Percentiles rank a stretch among this genome's conserved stretches.
phyloP scores from a whole-genome alignment of 2,329 filamentous ascomycete genomes.

The Pseudonectria buxi region DNA sequence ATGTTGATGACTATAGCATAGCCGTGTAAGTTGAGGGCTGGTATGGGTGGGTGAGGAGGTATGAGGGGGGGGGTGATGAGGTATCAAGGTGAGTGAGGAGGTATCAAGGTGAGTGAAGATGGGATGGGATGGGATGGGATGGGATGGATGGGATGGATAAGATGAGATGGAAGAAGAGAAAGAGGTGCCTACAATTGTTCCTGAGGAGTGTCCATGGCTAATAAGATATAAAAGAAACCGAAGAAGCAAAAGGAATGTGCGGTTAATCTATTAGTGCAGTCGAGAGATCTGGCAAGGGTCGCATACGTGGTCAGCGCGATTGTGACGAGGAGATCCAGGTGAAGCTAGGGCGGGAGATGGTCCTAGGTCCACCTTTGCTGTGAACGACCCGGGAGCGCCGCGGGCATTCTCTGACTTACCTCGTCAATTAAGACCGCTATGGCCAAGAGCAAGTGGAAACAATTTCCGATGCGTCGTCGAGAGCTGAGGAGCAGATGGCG shows the following conservation, averaged over 20 bases:
- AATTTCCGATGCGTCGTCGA: conserved; percentile 24
- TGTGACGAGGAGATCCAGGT: conserved; percentile 15
- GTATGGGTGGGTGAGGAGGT: too few relatives aligned
- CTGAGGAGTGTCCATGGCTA: conserved; percentile 45
- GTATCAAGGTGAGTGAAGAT: too few relatives aligned
- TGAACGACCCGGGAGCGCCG: conserved; percentile 26
- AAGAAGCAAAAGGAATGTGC: conserved; percentile 11
- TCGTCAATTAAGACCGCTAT: conserved; percentile 23
- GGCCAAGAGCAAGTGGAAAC: conserved; percentile 23
- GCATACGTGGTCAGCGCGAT: conserved; percentile 22
- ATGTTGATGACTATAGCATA: conserved; percentile 13
- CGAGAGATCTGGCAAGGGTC: conserved; percentile 20
- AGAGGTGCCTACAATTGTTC: conserved; percentile 43
- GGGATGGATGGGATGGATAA: conserved; percentile 2
- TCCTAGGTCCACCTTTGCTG: conserved; percentile 22
- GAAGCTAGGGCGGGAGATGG: conserved; percentile 14
- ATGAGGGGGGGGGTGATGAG: too few relatives aligned
- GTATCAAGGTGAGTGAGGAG: too few relatives aligned
- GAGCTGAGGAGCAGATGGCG: too few relatives aligned
- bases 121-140: too few relatives aligned
- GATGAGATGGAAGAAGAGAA: conserved; percentile 15
- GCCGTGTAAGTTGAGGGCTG: conserved; percentile 18
- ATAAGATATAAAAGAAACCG: neutral
- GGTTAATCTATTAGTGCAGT: conserved; percentile 20
- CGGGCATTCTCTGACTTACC: conserved; percentile 22